Percentiles rank a stretch among this genome's conserved stretches.
These are phyloP conservation scores for Puccinia novopanici DNA, from an alignment of 1,284 basidiomycete species.

Conservation along the genomic window DNA sequence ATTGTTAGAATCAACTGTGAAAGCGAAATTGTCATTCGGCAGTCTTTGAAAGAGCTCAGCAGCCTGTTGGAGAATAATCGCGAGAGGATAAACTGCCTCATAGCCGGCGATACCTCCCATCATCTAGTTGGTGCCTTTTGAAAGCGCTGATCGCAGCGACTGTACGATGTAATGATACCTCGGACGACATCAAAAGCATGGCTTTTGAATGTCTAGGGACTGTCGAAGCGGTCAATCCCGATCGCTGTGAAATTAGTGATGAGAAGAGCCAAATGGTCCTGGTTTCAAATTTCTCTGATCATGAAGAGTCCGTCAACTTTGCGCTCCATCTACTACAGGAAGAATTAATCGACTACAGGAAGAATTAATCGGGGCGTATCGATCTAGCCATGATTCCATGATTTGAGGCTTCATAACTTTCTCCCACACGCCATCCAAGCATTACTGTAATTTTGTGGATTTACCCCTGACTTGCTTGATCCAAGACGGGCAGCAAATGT, in stretches of 20 bases:
- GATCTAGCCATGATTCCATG: constrained; percentile 92
- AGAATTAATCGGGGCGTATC: constrained; percentile 90
- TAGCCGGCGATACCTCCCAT: constrained; percentile 84
- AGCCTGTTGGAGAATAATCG: constrained; percentile 66
- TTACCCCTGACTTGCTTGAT: constrained; percentile 71
- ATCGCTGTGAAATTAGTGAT: constrained; percentile 74
- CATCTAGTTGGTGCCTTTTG: constrained; percentile 72
- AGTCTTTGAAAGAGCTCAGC: constrained; percentile 77
- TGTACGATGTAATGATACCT: constrained; percentile 69
- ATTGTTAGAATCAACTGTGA: constrained; percentile 76
- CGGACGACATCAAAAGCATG: constrained; percentile 68
- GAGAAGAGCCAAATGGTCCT: constrained; percentile 73
- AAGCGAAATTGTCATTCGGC: constrained; percentile 76
- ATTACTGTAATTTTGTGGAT: constrained; percentile 82
- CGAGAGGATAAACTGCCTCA: constrained; percentile 66
- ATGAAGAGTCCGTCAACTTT: constrained; percentile 76
- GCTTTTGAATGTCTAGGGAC: constrained; percentile 89
- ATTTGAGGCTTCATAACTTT: constrained; percentile 81
- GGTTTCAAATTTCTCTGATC: constrained; percentile 78
- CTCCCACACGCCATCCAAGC: constrained; percentile 93
- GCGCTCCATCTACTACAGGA: constrained; percentile 82
- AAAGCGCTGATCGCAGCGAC: constrained; percentile 72
- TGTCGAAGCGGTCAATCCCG: constrained; percentile 94
- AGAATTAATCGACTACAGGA: no score
- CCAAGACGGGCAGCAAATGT: constrained; percentile 60